Conservation (phyloP, 306 rosid genomes). For the Vachellia pachyceras region DNA sequence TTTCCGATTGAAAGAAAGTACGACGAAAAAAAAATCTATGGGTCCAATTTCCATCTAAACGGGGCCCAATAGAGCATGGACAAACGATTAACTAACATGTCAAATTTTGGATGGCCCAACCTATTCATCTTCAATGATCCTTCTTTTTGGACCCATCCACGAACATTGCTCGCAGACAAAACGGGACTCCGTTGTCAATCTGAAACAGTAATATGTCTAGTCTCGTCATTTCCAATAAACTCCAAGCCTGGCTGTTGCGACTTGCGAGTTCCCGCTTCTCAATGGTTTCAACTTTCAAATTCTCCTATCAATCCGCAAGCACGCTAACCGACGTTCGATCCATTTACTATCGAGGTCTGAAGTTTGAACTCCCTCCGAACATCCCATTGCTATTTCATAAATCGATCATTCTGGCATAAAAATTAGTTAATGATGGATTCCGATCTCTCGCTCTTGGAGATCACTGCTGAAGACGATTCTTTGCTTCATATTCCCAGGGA, state of each 20-base stretch:
- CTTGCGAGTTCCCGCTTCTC: conserved; percentile 54
- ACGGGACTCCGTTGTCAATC: conserved; percentile 23
- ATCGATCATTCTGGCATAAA: background rate
- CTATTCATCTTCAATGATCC: background rate
- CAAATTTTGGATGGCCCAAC: background rate
- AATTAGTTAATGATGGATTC: conserved; percentile 51
- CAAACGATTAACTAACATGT: background rate
- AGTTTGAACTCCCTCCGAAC: background rate
- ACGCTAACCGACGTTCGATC: conserved; percentile 34
- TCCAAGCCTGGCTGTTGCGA: background rate
- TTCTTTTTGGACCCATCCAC: background rate
- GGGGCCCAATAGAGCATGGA: background rate
- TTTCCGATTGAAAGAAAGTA: background rate
- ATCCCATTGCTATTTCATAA: background rate
- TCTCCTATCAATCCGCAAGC: background rate
- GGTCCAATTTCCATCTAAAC: background rate
- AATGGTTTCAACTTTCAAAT: conserved; percentile 62
- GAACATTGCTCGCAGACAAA: background rate
- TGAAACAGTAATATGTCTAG: background rate
- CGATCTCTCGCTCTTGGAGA: conserved; percentile 72
- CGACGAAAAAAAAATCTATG: background rate
- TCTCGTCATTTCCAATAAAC: background rate
- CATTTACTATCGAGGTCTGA: background rate
- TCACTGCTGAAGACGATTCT: conserved; percentile 78
- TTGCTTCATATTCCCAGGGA: conserved; percentile 44